Conservation (phyloP, 1,284 basidiomycete species). For the Ganoderma leucocontextum region DNA sequence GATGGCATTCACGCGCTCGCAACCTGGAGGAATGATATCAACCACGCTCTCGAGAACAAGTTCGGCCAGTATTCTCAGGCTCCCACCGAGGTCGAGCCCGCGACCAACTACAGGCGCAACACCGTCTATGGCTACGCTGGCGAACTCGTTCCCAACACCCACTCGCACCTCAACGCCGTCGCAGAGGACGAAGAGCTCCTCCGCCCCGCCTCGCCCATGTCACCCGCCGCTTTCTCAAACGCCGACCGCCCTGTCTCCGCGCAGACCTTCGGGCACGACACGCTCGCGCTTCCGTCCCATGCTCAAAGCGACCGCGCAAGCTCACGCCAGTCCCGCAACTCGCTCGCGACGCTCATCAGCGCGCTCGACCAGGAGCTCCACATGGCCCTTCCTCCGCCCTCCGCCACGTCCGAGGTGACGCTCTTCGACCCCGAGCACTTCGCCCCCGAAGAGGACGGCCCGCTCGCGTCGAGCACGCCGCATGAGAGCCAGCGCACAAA, state of each 20-base stretch:
- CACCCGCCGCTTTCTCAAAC: conserved; percentile 5
- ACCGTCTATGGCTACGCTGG: conserved; percentile 54
- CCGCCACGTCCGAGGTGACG: conserved; percentile 65
- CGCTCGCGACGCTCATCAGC: conserved; percentile 53
- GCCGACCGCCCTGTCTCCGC: conserved; percentile 47
- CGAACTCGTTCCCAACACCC: conserved; percentile 37
- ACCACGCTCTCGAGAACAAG: conserved; percentile 54
- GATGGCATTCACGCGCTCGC: conserved; percentile 59
- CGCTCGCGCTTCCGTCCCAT: conserved; percentile 42
- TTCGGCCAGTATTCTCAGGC: conserved; percentile 42
- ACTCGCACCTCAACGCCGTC: conserved; percentile 47
- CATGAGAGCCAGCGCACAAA: conserved; percentile 52
- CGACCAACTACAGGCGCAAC: conserved; percentile 52
- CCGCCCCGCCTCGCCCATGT: conserved; percentile 31
- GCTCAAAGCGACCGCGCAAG: conserved; percentile 57
- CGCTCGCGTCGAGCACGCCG: conserved; percentile 69
- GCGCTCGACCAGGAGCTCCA: conserved; percentile 45
- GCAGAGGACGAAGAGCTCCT: conserved; percentile 48
- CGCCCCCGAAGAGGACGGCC: conserved; percentile 44
- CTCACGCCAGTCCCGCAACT: conserved; percentile 61
- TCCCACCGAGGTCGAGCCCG: conserved; percentile 13
- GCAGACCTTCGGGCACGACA: conserved; percentile 55
- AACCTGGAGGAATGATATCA: conserved; percentile 59
- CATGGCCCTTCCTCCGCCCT: conserved; percentile 48
- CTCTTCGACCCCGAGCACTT: conserved; percentile 57